Conservation (phyloP, 1,139 yeast species). For the Taiozyma sp. region DNA sequence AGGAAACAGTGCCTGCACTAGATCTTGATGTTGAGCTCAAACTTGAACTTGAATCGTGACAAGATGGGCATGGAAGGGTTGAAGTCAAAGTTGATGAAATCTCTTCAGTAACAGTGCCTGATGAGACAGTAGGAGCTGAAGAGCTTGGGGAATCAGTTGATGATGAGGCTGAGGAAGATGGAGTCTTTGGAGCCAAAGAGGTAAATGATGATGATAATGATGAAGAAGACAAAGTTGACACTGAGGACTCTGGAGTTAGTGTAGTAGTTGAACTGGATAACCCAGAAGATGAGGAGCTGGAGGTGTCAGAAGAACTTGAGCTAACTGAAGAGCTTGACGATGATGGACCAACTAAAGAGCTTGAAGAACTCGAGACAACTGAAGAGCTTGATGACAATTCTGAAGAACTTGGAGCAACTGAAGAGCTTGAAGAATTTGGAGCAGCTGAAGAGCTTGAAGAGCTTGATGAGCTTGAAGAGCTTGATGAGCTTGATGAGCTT, state of each 20-base stretch:
- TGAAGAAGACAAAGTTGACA: neutral
- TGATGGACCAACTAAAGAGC: no score
- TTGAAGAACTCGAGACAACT: no score
- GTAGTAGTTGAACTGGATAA: neutral
- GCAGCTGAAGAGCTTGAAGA: neutral
- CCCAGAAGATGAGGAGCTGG: neutral
- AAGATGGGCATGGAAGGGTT: neutral
- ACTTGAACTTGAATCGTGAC: neutral
- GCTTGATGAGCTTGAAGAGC: neutral
- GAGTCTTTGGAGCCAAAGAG: neutral
- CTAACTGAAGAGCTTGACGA: constrained; percentile 1
- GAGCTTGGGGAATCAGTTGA: neutral
- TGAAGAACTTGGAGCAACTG: no score
- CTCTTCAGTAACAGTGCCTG: neutral
- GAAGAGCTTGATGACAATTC: no score
- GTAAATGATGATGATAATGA: neutral
- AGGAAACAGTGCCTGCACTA: no score
- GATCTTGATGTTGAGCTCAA: neutral
- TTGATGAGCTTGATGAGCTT: neutral
- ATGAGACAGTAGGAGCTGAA: neutral
- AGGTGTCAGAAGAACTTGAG: neutral
- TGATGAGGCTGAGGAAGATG: neutral
- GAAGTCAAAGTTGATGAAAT: neutral
- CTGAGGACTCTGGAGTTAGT: no score
- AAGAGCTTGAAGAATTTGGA: neutral